Evolutionary conservation across 2,329 filamentous ascomycete genomes (phyloP).

Genomic region (Penicillium hordei): DNA sequence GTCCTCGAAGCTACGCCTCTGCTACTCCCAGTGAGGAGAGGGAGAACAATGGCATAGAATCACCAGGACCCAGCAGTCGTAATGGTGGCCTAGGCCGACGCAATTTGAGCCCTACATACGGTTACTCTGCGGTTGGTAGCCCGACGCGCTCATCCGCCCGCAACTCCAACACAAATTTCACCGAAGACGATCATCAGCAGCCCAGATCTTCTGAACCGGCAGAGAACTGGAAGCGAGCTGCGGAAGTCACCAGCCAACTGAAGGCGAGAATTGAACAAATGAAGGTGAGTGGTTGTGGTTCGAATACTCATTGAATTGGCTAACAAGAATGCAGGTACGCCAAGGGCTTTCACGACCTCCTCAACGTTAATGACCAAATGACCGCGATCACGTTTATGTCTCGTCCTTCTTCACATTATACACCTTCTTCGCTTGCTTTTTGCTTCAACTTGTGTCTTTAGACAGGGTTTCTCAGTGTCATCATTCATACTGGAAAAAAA

Average conservation of each 20-base stretch:
- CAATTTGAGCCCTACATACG: conserved; percentile 47
- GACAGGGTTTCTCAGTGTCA: conserved; percentile 13
- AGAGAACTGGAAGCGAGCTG: conserved; percentile 95
- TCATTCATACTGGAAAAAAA: conserved; percentile 7
- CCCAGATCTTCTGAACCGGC: conserved; percentile 55
- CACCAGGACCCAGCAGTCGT: conserved; percentile 34
- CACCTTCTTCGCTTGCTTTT: conserved; percentile 11
- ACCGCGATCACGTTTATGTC: conserved; percentile 24
- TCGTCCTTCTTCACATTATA: conserved; percentile 14
- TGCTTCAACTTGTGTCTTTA: conserved; percentile 19
- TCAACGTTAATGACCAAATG: conserved; percentile 38
- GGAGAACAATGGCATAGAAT: conserved; percentile 59
- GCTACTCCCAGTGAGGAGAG: conserved; percentile 70
- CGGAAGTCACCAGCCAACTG: conserved; percentile 94
- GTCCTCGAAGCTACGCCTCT: conserved; percentile 45
- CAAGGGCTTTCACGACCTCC: conserved; percentile 45
- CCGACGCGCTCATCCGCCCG: conserved; percentile 39
- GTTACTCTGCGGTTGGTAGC: conserved; percentile 39
- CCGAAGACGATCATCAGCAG: conserved; percentile 37
- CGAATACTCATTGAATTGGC: not conserved
- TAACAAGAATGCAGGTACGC: conserved; percentile 37
- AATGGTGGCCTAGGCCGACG: conserved; percentile 39
- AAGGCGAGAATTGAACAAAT: conserved; percentile 98
- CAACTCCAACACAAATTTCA: conserved; percentile 36
- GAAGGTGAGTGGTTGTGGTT: conserved; percentile 59